Conservation (phyloP, 139 green algal species). For the Auxenochlorella pyrenoidosa region DNA sequence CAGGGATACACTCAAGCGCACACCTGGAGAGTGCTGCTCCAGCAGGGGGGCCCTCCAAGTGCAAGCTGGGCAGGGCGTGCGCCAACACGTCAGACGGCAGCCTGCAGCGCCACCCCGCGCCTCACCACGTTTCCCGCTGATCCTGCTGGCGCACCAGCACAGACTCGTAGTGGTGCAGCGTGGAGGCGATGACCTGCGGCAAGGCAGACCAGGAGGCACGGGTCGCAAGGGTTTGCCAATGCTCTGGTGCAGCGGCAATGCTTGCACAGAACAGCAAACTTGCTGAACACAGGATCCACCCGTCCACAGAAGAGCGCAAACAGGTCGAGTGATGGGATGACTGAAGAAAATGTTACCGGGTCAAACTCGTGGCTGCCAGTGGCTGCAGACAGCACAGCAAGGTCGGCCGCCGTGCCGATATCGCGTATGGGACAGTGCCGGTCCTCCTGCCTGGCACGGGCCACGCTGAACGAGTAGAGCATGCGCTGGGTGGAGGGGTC, state of each 20-base stretch:
- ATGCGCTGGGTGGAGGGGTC: background rate
- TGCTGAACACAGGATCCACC: too few relatives aligned
- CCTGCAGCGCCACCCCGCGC: background rate
- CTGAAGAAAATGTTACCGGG: background rate
- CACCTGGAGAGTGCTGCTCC: too few relatives aligned
- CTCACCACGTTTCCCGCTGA: background rate
- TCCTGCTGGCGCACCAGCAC: background rate
- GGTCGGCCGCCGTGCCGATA: background rate
- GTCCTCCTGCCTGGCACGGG: background rate
- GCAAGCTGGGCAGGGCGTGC: too few relatives aligned
- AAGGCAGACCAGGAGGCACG: background rate
- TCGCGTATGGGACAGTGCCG: background rate
- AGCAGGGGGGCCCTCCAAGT: too few relatives aligned
- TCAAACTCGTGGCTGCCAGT: background rate
- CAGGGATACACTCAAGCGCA: too few relatives aligned
- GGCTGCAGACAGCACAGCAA: slow-evolving; percentile 5
- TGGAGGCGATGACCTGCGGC: background rate
- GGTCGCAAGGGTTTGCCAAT: background rate
- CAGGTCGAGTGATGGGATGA: background rate
- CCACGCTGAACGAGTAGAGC: background rate
- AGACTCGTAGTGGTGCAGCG: background rate
- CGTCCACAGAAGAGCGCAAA: background rate
- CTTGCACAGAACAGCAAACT: background rate
- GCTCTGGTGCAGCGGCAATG: background rate
- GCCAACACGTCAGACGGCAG: too few relatives aligned